Evolutionary conservation across 345 rosid genomes (phyloP).

Genomic region (Garcia nutans): DNA sequence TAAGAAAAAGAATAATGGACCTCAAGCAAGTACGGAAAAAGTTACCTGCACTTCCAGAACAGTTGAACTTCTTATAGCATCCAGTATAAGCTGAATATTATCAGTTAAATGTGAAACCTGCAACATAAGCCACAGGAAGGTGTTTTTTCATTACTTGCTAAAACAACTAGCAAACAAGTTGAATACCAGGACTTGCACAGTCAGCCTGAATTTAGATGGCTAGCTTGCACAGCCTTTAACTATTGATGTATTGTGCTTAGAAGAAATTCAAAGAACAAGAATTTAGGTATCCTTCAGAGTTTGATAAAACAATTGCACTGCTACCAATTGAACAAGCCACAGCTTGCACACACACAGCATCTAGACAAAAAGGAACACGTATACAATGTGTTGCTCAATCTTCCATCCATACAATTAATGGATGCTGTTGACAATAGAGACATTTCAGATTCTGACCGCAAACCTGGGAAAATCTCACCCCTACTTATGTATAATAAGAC

Average conservation of each 20-base stretch:
- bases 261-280: background rate
- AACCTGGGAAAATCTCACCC: background rate
- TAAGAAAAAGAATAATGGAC: background rate
- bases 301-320: background rate
- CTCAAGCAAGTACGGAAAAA: background rate
- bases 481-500: background rate
- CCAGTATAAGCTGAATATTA: slow-evolving; percentile 59
- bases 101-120: slow-evolving; percentile 73
- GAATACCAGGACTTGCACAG: background rate
- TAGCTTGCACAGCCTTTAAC: background rate
- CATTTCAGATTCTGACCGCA: background rate
- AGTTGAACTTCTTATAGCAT: slow-evolving; percentile 59
- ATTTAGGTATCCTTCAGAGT: background rate
- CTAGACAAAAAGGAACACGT: background rate
- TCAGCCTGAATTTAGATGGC: background rate
- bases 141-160: background rate
- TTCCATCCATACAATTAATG: background rate
- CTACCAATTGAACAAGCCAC: background rate
- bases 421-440: background rate
- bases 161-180: background rate
- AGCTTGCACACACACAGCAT: background rate
- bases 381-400: background rate
- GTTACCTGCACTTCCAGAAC: slow-evolving; percentile 79
- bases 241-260: background rate
- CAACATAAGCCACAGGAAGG: slow-evolving; percentile 2